A percentile compares a stretch with the other conserved stretches of the same genome.
Evolutionary conservation across 164 flowering plant species (phyloP).

Genomic region (Dillenia suffruticosa): DNA sequence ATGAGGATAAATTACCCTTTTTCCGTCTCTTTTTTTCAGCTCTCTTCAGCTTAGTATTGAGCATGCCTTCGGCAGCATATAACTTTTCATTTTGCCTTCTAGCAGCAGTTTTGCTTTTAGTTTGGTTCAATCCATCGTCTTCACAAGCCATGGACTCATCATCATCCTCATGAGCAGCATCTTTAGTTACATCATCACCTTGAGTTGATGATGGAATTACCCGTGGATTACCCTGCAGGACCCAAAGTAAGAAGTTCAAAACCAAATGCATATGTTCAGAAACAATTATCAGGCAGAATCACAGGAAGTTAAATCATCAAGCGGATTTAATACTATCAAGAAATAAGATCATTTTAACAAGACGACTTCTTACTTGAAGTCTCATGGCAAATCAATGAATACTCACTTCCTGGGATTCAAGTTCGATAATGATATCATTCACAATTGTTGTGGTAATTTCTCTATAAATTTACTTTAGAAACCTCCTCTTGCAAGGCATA

Average conservation of each 20-base stretch:
- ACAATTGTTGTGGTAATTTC: too few species aligned
- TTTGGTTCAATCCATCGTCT: constrained; percentile 28
- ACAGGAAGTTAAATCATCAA: too few species aligned
- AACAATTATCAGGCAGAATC: too few species aligned
- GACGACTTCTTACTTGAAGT: too few species aligned
- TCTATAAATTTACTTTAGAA: too few species aligned
- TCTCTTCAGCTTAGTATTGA: constrained; percentile 54
- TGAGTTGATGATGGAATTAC: constrained; percentile 18
- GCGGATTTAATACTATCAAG: too few species aligned
- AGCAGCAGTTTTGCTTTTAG: constrained; percentile 23
- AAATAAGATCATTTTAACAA: too few species aligned
- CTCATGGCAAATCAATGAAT: too few species aligned
- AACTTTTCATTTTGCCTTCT: constrained; percentile 72
- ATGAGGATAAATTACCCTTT: constrained; percentile 38
- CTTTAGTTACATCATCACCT: constrained; percentile 12
- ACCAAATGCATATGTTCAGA: background rate
- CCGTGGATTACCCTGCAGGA: constrained; percentile 31
- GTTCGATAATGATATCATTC: too few species aligned
- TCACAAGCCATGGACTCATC: constrained; percentile 49
- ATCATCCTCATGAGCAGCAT: constrained; percentile 20
- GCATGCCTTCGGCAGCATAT: constrained; percentile 72
- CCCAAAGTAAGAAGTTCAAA: background rate
- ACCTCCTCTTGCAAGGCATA: too few species aligned
- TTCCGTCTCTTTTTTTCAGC: constrained; percentile 79
- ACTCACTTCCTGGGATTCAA: too few species aligned